Conservation (phyloP, 2,329 filamentous ascomycete species). For the Capronia epimyces region DNA sequence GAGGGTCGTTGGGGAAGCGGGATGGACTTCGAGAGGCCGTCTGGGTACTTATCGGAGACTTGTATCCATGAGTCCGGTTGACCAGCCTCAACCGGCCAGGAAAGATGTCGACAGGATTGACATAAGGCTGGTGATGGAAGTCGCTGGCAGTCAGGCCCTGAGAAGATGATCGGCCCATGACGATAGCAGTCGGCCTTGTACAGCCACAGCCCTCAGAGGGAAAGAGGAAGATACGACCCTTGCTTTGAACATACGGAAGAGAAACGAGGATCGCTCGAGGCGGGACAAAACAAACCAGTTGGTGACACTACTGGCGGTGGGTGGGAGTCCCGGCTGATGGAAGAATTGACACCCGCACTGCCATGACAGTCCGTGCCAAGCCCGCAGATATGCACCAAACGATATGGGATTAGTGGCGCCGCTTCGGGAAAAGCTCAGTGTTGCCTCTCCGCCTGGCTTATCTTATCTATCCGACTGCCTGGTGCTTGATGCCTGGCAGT, state of each 20-base stretch:
- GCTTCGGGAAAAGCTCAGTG: neutral
- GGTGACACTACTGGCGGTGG: neutral
- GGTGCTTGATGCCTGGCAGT: neutral
- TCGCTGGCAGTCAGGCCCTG: slow-evolving; percentile 22
- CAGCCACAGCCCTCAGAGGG: neutral
- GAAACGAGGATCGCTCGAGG: too few relatives aligned
- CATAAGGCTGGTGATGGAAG: slow-evolving; percentile 25
- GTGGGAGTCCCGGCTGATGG: neutral
- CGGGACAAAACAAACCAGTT: neutral
- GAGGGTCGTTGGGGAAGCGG: slow-evolving; percentile 8
- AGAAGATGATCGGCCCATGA: slow-evolving; percentile 20
- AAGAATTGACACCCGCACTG: too few relatives aligned
- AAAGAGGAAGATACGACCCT: neutral
- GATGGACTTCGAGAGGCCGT: slow-evolving; percentile 13
- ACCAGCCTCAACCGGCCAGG: slow-evolving; percentile 16
- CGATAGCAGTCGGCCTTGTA: neutral
- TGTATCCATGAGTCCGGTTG: slow-evolving; percentile 12
- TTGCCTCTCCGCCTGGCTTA: neutral
- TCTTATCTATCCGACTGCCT: neutral
- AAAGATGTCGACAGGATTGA: slow-evolving; percentile 25
- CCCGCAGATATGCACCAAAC: neutral
- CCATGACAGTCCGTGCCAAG: neutral
- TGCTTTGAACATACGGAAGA: neutral
- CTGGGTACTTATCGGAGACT: slow-evolving; percentile 13
- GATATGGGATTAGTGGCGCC: neutral